Percentiles rank a stretch among this genome's conserved stretches.
Conservation (phyloP, 2,329 filamentous ascomycete genomes). For the Botrytis sinoallii region DNA sequence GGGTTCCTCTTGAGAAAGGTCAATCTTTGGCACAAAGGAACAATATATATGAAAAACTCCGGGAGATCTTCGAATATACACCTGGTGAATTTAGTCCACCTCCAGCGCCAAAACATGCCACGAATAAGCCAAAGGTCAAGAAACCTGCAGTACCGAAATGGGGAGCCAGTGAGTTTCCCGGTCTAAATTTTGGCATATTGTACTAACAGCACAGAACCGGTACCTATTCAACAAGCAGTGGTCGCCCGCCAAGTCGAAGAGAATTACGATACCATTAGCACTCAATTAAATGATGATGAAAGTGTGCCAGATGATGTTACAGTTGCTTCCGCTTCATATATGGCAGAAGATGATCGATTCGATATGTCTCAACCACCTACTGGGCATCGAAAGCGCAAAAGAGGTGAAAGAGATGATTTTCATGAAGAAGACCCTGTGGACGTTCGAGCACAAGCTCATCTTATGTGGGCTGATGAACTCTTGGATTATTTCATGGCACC, state of each 20-base stretch:
- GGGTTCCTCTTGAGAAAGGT: conserved; percentile 85
- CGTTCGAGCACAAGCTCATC: conserved; percentile 76
- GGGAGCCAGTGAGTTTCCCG: conserved; percentile 42
- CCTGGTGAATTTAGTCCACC: conserved; percentile 85
- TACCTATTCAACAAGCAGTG: conserved; percentile 33
- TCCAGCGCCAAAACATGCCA: conserved; percentile 88
- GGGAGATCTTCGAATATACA: conserved; percentile 84
- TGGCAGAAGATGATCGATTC: conserved; percentile 77
- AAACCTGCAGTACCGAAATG: conserved; percentile 63
- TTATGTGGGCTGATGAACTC: conserved; percentile 86
- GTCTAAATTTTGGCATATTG: conserved; percentile 17
- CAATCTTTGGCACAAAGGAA: conserved; percentile 82
- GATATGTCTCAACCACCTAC: conserved; percentile 65
- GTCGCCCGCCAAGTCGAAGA: conserved; percentile 52
- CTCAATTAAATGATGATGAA: conserved; percentile 69
- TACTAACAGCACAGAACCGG: conserved; percentile 38
- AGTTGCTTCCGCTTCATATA: conserved; percentile 78
- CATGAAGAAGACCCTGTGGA: conserved; percentile 53
- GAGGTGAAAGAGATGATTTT: conserved; percentile 57
- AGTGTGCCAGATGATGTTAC: conserved; percentile 76
- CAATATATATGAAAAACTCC: conserved; percentile 77
- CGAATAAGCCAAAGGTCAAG: conserved; percentile 79
- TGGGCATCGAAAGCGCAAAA: conserved; percentile 73
- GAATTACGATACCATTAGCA: conserved; percentile 61
- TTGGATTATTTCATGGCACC: conserved; percentile 94